These are phyloP conservation scores for Atalantia buxifolia DNA, from an alignment of 345 rosid genomes.

Conservation along the genomic window DNA sequence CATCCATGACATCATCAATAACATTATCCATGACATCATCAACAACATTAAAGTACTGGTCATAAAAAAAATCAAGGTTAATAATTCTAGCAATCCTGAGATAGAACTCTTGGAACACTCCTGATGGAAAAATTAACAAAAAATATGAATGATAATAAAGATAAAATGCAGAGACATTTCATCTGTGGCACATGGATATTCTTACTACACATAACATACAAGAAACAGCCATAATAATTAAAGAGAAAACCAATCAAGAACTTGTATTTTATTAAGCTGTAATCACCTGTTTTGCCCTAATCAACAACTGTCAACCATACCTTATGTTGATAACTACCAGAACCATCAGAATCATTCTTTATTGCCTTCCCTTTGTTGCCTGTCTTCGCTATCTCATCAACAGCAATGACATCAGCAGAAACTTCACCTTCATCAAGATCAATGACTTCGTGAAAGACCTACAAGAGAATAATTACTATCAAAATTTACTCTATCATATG, in stretches of 20 bases:
- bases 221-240: background rate
- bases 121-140: background rate
- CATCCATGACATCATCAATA: constrained; percentile 29
- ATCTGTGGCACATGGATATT: background rate
- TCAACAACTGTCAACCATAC: constrained; percentile 14
- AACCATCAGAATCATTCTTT: constrained; percentile 23
- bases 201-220: background rate
- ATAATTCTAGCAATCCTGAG: constrained; percentile 30
- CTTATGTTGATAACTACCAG: constrained; percentile 19
- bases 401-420: constrained; percentile 33
- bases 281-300: background rate
- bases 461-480: constrained; percentile 13
- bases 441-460: constrained; percentile 54
- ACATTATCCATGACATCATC: constrained; percentile 30
- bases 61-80: constrained; percentile 35
- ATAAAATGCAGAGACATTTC: background rate
- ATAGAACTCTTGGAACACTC: constrained; percentile 17
- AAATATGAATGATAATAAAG: background rate
- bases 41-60: constrained; percentile 22
- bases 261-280: background rate
- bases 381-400: constrained; percentile 32
- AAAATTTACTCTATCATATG: background rate
- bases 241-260: background rate
- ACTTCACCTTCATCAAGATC: constrained; percentile 56
- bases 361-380: constrained; percentile 66